phyloP scores from a whole-genome alignment of 345 rosid species.

The Rhodamnia argentea region DNA sequence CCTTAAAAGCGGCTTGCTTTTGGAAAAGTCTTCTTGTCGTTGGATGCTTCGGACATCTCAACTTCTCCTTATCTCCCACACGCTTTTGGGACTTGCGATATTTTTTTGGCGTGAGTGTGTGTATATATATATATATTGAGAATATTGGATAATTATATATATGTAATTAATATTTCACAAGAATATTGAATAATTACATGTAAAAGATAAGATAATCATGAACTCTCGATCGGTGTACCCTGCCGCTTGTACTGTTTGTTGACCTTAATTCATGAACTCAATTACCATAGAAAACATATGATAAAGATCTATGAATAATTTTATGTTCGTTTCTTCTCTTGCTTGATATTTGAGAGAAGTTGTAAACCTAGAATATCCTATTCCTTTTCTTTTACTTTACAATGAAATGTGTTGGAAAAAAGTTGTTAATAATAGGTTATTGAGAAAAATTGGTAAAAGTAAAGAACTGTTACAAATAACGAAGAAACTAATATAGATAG shows the following conservation, averaged over 20 bases:
- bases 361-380: too few species aligned
- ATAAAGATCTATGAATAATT: not conserved
- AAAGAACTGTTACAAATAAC: not conserved
- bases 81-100: not conserved
- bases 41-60: not conserved
- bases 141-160: too few species aligned
- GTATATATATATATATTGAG: too few species aligned
- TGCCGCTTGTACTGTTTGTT: not conserved
- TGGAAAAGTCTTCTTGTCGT: not conserved
- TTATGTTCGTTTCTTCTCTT: not conserved
- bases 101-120: not conserved
- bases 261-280: not conserved
- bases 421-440: too few species aligned
- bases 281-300: not conserved
- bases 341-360: not conserved
- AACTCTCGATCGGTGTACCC: not conserved
- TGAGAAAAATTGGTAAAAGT: too few species aligned
- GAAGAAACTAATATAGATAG: too few species aligned
- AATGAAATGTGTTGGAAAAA: too few species aligned
- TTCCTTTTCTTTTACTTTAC: too few species aligned
- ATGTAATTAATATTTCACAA: not conserved
- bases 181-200: not conserved
- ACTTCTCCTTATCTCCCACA: not conserved
- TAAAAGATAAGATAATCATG: conserved; percentile 9
- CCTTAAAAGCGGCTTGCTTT: not conserved